These are phyloP conservation scores for Hemisphaericaspora xylanilytica DNA, from an alignment of 1,139 yeast species.

Conservation along the genomic window DNA sequence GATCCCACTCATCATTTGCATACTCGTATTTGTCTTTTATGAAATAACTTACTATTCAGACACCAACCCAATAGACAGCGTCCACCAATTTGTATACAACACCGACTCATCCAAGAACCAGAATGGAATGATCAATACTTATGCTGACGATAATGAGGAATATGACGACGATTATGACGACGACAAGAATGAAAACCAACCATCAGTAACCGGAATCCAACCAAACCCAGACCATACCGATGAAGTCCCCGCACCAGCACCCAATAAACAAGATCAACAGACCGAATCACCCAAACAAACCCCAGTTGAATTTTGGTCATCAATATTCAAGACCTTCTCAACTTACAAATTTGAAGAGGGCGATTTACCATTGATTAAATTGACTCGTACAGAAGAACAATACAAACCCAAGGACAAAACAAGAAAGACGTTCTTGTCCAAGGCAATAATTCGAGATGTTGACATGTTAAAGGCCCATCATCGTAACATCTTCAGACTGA, in stretches of 20 bases:
- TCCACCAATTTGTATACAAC: no score
- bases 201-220: background rate
- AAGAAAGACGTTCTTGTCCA: constrained; percentile 27
- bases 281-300: constrained; percentile 7
- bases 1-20: background rate
- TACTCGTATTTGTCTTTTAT: background rate
- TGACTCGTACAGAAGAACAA: constrained; percentile 19
- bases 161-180: background rate
- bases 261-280: background rate
- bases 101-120: no score
- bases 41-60: constrained; percentile 1
- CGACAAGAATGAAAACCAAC: no score
- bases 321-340: constrained; percentile 18
- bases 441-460: constrained; percentile 23
- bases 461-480: constrained; percentile 27
- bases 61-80: no score
- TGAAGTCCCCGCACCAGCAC: background rate
- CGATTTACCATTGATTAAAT: constrained; percentile 15
- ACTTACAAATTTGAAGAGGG: constrained; percentile 14
- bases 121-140: no score
- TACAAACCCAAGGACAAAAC: constrained; percentile 16
- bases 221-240: background rate
- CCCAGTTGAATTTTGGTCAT: constrained; percentile 20
- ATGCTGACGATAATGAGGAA: background rate
- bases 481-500: constrained; percentile 16